Percentiles rank a stretch among this genome's conserved stretches.
These are phyloP conservation scores for Aspergillus bombycis DNA, from an alignment of 2,329 filamentous ascomycete species.

Conservation along the genomic window DNA sequence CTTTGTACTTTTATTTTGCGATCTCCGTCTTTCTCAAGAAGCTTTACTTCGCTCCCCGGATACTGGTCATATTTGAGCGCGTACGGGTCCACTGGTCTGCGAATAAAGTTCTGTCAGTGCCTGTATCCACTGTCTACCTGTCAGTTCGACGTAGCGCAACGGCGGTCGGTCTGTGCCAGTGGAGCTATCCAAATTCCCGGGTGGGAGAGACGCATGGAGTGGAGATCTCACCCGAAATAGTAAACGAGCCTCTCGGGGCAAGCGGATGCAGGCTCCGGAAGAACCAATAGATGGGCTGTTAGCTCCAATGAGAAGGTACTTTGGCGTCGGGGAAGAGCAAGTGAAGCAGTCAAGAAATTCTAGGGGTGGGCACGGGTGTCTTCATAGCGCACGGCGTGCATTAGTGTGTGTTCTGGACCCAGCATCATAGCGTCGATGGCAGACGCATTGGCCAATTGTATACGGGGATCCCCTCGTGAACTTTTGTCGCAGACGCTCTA, in stretches of 20 bases:
- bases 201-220: background rate
- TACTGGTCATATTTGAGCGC: background rate
- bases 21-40: background rate
- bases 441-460: background rate
- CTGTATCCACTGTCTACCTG: background rate
- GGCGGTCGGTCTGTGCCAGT: background rate
- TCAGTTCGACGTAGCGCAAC: background rate
- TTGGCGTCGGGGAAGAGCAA: background rate
- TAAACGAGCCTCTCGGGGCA: background rate
- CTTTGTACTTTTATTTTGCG: background rate
- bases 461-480: background rate
- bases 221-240: background rate
- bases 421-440: background rate
- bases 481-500: background rate
- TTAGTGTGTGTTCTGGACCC: slow-evolving; percentile 1
- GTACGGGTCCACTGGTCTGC: background rate
- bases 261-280: background rate
- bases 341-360: background rate
- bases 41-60: background rate
- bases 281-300: background rate
- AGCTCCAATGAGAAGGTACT: background rate
- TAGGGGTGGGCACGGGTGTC: background rate
- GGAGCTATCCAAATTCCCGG: background rate
- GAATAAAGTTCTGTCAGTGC: background rate
- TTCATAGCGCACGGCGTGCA: background rate